Conservation (phyloP, 176 grass and related monocot genomes). For the Puya raimondii region DNA sequence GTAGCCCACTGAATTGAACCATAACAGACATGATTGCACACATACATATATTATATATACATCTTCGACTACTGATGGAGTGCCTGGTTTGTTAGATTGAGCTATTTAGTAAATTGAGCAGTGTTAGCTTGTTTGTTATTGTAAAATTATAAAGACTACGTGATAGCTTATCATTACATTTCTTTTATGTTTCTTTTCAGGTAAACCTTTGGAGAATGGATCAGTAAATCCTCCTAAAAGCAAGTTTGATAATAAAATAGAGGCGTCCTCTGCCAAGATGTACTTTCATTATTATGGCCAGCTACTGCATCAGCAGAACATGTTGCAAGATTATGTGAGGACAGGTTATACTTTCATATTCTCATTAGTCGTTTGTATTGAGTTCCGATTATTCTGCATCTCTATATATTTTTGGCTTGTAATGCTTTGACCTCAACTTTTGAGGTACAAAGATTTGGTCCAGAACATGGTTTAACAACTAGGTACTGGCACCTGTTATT, state of each 20-base stretch:
- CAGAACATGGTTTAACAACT: no score
- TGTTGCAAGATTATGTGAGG: constrained; percentile 99
- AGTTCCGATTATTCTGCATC: not conserved
- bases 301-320: constrained; percentile 97
- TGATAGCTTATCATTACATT: not conserved
- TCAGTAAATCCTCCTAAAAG: constrained; percentile 51
- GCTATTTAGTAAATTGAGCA: not conserved
- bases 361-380: not conserved
- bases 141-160: not conserved
- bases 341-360: constrained; percentile 44
- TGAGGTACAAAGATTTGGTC: no score
- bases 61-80: not conserved
- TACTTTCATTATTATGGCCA: constrained; percentile 99
- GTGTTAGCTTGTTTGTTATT: not conserved
- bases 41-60: not conserved
- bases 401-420: no score
- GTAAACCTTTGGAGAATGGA: constrained; percentile 66
- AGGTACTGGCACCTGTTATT: not conserved
- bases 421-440: no score
- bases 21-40: not conserved
- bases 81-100: no score
- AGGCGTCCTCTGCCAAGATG: constrained; percentile 93
- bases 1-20: no score
- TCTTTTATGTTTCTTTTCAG: constrained; percentile 31
- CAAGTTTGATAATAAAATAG: constrained; percentile 98